A percentile compares a stretch with the other conserved stretches of the same genome.
Evolutionary conservation across 176 grass and related monocot genomes (phyloP).

Genomic region (Themeda triandra): DNA sequence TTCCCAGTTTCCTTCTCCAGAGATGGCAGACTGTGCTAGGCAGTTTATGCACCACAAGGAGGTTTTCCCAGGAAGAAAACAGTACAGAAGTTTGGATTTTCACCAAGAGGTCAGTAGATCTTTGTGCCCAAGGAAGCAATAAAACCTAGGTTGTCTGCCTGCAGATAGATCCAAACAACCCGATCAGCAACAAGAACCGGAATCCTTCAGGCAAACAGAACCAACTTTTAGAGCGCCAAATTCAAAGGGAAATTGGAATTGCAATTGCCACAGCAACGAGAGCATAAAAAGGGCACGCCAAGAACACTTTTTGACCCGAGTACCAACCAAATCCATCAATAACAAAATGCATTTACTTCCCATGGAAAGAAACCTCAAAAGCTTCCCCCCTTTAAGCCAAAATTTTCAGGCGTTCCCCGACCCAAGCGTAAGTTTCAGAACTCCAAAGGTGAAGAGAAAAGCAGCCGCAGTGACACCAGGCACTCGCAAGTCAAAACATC

Average conservation of each 20-base stretch:
- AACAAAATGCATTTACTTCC: not conserved
- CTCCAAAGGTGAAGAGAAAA: not conserved
- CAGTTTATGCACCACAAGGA: constrained; percentile 18
- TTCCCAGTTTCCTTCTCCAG: constrained; percentile 1
- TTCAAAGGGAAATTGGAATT: not conserved
- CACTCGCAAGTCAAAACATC: not conserved
- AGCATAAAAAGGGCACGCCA: not conserved
- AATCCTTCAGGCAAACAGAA: constrained; percentile 1
- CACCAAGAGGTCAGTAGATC: constrained; percentile 1
- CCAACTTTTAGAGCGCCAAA: not conserved
- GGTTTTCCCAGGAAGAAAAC: constrained; percentile 6
- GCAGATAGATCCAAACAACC: constrained; percentile 16
- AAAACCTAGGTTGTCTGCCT: constrained; percentile 28
- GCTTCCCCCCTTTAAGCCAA: not conserved
- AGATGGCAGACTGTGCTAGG: not conserved
- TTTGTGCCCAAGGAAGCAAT: not conserved
- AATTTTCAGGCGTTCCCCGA: not conserved
- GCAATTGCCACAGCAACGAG: not conserved
- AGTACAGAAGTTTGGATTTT: not conserved
- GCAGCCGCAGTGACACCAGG: not conserved
- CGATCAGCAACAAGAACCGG: constrained; percentile 5
- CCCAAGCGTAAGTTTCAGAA: not conserved
- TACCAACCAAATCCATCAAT: constrained; percentile 20
- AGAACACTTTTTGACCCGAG: not conserved
- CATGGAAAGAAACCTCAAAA: not conserved